Evolutionary conservation across 257 asterid genomes (phyloP).

Genomic region (Lycium barbarum): DNA sequence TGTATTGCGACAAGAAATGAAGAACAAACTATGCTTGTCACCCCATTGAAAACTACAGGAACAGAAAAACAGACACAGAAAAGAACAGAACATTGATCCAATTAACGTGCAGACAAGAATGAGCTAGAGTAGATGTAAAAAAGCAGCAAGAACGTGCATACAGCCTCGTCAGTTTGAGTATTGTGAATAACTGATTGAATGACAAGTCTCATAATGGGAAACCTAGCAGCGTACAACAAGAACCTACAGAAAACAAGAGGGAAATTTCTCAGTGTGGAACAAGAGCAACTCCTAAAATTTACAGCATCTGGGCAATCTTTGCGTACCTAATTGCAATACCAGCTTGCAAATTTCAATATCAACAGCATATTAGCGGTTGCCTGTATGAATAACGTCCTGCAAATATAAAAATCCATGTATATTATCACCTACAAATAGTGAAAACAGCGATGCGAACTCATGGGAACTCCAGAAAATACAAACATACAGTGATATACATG

Average conservation of each 20-base stretch:
- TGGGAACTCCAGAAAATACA: slow-evolving; percentile 3
- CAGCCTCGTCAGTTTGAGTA: slow-evolving; percentile 7
- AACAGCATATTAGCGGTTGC: background rate
- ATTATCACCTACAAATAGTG: background rate
- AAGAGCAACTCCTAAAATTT: background rate
- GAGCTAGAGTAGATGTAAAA: background rate
- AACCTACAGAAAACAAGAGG: background rate
- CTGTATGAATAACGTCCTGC: background rate
- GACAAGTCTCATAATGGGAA: background rate
- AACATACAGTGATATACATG: background rate
- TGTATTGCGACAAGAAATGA: background rate
- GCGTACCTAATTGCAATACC: background rate
- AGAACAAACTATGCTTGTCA: background rate
- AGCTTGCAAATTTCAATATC: background rate
- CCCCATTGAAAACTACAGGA: background rate
- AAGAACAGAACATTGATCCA: background rate
- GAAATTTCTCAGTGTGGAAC: background rate
- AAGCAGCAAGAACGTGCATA: background rate
- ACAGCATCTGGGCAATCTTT: background rate
- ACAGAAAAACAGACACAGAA: background rate
- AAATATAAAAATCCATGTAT: background rate
- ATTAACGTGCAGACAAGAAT: background rate
- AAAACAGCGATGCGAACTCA: background rate
- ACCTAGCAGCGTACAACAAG: background rate
- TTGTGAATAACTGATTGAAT: background rate